Evolutionary conservation across 768 basidiomycete species (phyloP), one percentile per base, ranked within the genome.

Genomic region (Mycena galericulata): DNA sequence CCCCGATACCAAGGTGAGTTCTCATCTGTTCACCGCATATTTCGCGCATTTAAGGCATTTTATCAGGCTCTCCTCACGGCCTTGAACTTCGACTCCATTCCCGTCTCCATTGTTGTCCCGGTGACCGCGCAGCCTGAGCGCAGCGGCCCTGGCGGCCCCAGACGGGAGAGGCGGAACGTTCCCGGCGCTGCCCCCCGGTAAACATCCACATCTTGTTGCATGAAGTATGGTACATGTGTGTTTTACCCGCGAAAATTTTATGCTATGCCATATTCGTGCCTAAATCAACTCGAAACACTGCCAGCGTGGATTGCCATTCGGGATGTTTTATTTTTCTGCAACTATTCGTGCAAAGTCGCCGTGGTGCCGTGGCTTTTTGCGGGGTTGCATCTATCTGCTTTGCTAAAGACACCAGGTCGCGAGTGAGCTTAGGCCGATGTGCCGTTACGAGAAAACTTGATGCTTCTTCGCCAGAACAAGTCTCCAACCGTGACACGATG

Each of bases 61-160:
- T 26, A 64, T 1, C 62, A 96, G 96, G 94, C 90, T 62, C 92
- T 99, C 77, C 92, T 99, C 76, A 88, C 89, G 69, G 83, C 92
- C 36, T 90, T 99, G 80, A 97, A 98, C 89, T 96, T 99, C 82
- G 98, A 98, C 80, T 87, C 87, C n/a, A 91, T 99, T 81, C 79
- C 86, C 58, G 92, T 95, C 80, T 91, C 74, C 68, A 88, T 96
- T 71, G 87, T 90, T 62, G 80, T 77, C 40, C 91, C 91, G 67
- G 86, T 92, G 46, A 81, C 90, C 60, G 88, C 87, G 26, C 84
- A 82, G 43, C 88, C 90, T 0, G 93, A 94, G 77, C 91, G 94
- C 57, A 67, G 65, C 45, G 70, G 70, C 17, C 70, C 70, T 27
- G 70, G 70, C 70, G 85, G 85, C 12, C 89, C 87, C 29, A 87